Percentiles rank a stretch among this genome's conserved stretches.
These are phyloP conservation scores for Sanghuangporus baumii DNA, from an alignment of 1,284 basidiomycete species.

Conservation along the genomic window DNA sequence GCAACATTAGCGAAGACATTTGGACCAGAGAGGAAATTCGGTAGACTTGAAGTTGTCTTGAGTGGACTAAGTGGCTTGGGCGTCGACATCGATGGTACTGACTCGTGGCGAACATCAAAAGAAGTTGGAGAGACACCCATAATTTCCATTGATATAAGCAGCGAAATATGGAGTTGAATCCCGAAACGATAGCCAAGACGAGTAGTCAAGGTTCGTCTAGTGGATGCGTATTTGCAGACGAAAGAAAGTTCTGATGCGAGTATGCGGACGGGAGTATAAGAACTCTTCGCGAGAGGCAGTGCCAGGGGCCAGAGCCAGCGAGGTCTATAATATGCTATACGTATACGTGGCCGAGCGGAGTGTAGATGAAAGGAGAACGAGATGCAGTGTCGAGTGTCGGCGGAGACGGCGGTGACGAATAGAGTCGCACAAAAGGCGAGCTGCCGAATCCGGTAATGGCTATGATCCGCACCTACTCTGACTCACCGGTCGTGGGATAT, in stretches of 20 bases:
- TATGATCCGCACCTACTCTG: not conserved
- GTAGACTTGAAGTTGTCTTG: not conserved
- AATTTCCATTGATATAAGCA: not conserved
- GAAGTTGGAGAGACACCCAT: not conserved
- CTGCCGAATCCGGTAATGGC: not conserved
- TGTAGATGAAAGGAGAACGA: not conserved
- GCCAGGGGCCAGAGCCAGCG: not conserved
- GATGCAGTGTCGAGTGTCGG: not conserved
- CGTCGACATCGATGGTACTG: not conserved
- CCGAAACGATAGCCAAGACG: not conserved
- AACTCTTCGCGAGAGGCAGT: not conserved
- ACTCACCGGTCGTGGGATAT: not conserved
- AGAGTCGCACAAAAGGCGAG: not conserved
- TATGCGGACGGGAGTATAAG: not conserved
- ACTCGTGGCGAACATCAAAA: not conserved
- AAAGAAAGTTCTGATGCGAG: conserved; percentile 2
- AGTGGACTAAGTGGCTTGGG: not conserved
- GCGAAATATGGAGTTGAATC: not conserved
- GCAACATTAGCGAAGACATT: not conserved
- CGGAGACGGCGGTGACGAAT: not conserved
- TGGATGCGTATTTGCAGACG: not conserved
- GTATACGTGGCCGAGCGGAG: not conserved
- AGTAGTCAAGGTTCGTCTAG: not conserved
- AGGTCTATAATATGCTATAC: not conserved
- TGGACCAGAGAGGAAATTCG: not conserved